Percentiles rank a stretch among this genome's conserved stretches.
Evolutionary conservation across 768 basidiomycete species (phyloP).

Genomic region (Mycena venus): DNA sequence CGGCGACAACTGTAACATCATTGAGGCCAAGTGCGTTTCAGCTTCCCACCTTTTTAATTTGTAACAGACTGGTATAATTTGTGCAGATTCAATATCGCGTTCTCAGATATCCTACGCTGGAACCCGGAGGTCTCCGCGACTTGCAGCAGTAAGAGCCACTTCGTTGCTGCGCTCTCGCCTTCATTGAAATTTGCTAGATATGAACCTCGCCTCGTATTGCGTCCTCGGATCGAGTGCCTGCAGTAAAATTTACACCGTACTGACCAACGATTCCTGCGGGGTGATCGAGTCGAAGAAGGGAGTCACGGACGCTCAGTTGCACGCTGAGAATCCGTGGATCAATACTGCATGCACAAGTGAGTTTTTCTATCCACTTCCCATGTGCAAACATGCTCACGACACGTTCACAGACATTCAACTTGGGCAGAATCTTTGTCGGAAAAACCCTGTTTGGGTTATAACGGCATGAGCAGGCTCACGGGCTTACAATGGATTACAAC

Average conservation of each 20-base stretch:
- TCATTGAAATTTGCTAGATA: not conserved
- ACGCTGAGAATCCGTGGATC: conserved; percentile 7
- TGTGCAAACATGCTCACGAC: not conserved
- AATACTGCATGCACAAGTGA: conserved; percentile 1
- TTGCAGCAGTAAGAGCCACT: conserved; percentile 3
- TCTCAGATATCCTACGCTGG: conserved; percentile 20
- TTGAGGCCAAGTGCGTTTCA: conserved; percentile 8
- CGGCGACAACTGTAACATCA: conserved; percentile 17
- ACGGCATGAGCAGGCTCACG: no score
- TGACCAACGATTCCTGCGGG: conserved; percentile 7
- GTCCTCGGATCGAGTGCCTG: no score
- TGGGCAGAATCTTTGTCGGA: conserved; percentile 12
- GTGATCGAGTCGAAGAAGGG: not conserved
- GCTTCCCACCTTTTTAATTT: not conserved
- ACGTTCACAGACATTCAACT: not conserved
- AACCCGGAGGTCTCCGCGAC: conserved; percentile 19
- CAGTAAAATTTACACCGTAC: conserved; percentile 3
- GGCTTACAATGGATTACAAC: no score
- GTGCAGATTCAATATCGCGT: conserved; percentile 6
- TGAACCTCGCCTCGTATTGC: not conserved
- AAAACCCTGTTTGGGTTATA: no score
- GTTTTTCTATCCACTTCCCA: not conserved
- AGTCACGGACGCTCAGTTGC: not conserved
- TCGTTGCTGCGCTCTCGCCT: not conserved
- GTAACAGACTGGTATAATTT: not conserved